Conservation (phyloP, 75 land plant species). For the Isoetes taiwanensis region DNA sequence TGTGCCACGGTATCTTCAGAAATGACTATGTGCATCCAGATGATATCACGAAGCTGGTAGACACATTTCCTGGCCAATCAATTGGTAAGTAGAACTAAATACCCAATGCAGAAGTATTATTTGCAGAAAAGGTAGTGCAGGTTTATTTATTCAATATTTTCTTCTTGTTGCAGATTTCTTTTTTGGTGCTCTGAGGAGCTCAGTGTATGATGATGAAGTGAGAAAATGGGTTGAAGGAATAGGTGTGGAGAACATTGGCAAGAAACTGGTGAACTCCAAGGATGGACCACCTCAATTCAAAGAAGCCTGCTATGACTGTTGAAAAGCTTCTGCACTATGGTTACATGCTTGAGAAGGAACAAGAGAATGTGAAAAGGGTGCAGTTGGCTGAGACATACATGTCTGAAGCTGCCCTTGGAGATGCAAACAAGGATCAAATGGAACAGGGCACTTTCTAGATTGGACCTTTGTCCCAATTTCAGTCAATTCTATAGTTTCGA, state of each 20-base stretch:
- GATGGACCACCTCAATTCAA: slow-evolving; percentile 84
- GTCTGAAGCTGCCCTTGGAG: slow-evolving; percentile 71
- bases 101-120: no score
- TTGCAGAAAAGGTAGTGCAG: neutral
- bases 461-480: no score
- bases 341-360: slow-evolving; percentile 83
- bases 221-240: slow-evolving; percentile 59
- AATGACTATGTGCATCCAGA: slow-evolving; percentile 35
- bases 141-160: neutral
- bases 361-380: slow-evolving; percentile 95
- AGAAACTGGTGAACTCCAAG: slow-evolving; percentile 83
- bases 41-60: slow-evolving; percentile 60
- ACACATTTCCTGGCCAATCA: slow-evolving; percentile 84
- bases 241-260: slow-evolving; percentile 70
- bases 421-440: slow-evolving; percentile 77
- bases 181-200: slow-evolving; percentile 88
- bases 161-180: slow-evolving; percentile 53
- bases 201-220: slow-evolving; percentile 92
- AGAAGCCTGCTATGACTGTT: slow-evolving; percentile 77
- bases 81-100: slow-evolving; percentile 39
- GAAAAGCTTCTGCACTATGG: slow-evolving; percentile 82
- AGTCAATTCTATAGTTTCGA: no score
- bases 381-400: slow-evolving; percentile 88
- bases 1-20: slow-evolving; percentile 70
- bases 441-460: slow-evolving; percentile 50